These are phyloP conservation scores for Nectriaceae sp. DNA, from an alignment of 2,329 filamentous ascomycete species.

Conservation along the genomic window DNA sequence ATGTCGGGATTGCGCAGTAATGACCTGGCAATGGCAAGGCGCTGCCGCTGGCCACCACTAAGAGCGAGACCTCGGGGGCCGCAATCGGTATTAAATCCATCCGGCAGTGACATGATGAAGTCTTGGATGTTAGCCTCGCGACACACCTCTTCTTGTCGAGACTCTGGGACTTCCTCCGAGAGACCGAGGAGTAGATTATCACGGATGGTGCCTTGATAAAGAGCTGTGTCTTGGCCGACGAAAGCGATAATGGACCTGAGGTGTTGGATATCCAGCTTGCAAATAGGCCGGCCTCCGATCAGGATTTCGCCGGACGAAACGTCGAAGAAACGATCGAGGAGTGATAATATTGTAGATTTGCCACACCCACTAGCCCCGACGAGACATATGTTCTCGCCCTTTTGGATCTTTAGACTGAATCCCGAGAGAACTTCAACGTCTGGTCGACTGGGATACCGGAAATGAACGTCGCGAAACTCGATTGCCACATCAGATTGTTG, in stretches of 20 bases:
- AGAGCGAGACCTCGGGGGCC: slow-evolving; percentile 66
- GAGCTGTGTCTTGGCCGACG: slow-evolving; percentile 60
- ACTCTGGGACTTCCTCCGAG: slow-evolving; percentile 11
- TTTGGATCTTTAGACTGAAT: slow-evolving; percentile 45
- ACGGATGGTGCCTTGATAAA: slow-evolving; percentile 80
- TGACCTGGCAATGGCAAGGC: slow-evolving; percentile 67
- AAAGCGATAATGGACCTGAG: slow-evolving; percentile 55
- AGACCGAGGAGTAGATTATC: slow-evolving; percentile 68
- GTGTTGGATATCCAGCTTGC: slow-evolving; percentile 40
- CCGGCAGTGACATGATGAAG: slow-evolving; percentile 40
- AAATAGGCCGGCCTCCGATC: background rate
- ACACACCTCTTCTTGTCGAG: slow-evolving; percentile 46
- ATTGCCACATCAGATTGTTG: too few relatives aligned
- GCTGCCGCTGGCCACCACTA: slow-evolving; percentile 69
- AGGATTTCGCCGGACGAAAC: slow-evolving; percentile 43
- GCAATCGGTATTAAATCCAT: slow-evolving; percentile 59
- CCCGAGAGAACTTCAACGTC: slow-evolving; percentile 40
- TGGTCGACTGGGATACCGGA: slow-evolving; percentile 57
- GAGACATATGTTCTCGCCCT: slow-evolving; percentile 51
- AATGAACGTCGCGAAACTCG: slow-evolving; percentile 56
- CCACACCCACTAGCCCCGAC: slow-evolving; percentile 54
- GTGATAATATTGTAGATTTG: slow-evolving; percentile 59
- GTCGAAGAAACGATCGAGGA: slow-evolving; percentile 46
- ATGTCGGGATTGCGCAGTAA: slow-evolving; percentile 42
- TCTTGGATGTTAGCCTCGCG: slow-evolving; percentile 52